A percentile compares a stretch with the other conserved stretches of the same genome.
Conservation (phyloP, 164 flowering plant genomes). For the Euptelea pleiosperma region DNA sequence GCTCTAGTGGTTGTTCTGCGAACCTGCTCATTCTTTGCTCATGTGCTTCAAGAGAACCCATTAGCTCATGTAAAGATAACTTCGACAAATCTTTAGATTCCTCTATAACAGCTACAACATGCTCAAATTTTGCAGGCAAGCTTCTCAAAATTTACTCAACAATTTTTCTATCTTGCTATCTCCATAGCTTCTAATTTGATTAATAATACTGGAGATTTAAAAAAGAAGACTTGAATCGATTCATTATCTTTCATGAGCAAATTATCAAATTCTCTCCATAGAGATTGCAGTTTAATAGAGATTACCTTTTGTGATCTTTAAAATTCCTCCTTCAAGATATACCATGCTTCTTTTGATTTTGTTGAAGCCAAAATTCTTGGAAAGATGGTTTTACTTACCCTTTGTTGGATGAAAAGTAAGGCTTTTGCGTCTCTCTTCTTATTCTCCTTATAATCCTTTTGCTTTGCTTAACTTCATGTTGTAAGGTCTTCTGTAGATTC, state of each 20-base stretch:
- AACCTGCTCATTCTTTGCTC: no score
- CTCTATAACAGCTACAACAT: constrained; percentile 14
- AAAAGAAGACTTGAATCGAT: constrained; percentile 12
- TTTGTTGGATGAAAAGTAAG: constrained; percentile 12
- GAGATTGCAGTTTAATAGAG: constrained; percentile 15
- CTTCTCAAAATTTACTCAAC: constrained; percentile 15
- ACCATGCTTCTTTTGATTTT: constrained; percentile 15
- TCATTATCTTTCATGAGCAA: constrained; percentile 13
- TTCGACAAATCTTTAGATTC: constrained; percentile 14
- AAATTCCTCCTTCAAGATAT: constrained; percentile 6
- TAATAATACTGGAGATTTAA: constrained; percentile 8
- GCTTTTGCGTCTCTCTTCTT: constrained; percentile 16
- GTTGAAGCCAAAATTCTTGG: constrained; percentile 3
- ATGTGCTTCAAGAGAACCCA: no score
- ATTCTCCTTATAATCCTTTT: constrained; percentile 11
- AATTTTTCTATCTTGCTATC: constrained; percentile 5
- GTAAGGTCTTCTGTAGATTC: not conserved
- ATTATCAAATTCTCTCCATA: constrained; percentile 20
- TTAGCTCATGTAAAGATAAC: constrained; percentile 7
- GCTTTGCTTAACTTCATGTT: not conserved
- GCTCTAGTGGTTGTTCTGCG: no score
- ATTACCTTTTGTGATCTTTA: constrained; percentile 14
- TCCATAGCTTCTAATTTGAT: constrained; percentile 16
- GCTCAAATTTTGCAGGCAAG: constrained; percentile 10
- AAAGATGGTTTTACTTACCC: constrained; percentile 17